Evolutionary conservation across 345 rosid species (phyloP), one percentile per base, ranked within the genome.

Genomic region (Rhizophora apiculata): DNA sequence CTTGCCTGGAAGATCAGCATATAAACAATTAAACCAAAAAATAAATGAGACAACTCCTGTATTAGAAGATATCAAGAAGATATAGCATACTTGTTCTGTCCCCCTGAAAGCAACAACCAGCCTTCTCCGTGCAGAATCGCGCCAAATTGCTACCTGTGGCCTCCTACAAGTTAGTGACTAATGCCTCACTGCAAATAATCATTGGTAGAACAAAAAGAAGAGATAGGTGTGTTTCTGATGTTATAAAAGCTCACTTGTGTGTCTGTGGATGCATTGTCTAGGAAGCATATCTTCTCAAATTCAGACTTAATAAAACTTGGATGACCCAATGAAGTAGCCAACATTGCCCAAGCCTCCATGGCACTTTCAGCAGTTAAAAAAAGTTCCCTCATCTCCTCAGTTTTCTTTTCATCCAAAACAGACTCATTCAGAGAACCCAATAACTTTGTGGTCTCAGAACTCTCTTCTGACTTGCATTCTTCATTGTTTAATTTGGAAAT

Each of bases 271-370:
- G 57, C 85, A 68, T 94, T 94, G 79, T 94, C 97, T 64, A 91
- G 70, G 69, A 91, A 94, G 82, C 96, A 94, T 73, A 94, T 26
- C 78, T 94, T 94, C 84, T 94, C 96, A 79, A 94, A 94, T 78
- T 94, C 97, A 64, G 97, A 94, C 86, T 87, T 91, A 60, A 94
- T 88, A 68, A 94, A 89, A 83, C 96, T 94, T 64, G 98, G 89
- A 80, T 91, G 97, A 71, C 98, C 98, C 59, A 91, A 63, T 53
- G 98, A 85, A 78, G 93, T 85, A 71, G 98, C 94, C 74, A 94
- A 95, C 98, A 94, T 87, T 61, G 98, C 98, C 98, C 98, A 94
- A 63, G 98, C 98, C 78, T 94, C 97, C 96, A 94, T 91, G 51
- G 98, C 98, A 85, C 84, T 91, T 79, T 94, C 98, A 71, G 97